Conservation (phyloP, 2,329 filamentous ascomycete species). For the Paecilomyces fulvus region DNA sequence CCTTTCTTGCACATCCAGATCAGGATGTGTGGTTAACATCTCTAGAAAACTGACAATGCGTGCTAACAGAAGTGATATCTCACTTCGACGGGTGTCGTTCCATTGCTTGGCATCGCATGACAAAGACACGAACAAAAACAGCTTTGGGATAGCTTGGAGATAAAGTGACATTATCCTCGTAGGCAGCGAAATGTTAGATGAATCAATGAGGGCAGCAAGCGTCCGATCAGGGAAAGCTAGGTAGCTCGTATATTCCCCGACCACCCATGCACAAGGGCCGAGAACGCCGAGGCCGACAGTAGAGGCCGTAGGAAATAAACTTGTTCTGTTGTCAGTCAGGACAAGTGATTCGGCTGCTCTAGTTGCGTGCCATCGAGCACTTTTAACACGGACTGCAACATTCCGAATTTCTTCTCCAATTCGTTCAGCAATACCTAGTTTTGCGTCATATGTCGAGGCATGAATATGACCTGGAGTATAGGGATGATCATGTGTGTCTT, state of each 20-base stretch:
- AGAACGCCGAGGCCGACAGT: constrained; percentile 56
- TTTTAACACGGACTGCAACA: constrained; percentile 83
- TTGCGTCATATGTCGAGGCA: constrained; percentile 5
- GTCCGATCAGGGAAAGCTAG: constrained; percentile 62
- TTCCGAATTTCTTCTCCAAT: constrained; percentile 85
- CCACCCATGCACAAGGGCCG: constrained; percentile 70
- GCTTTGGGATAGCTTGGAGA: constrained; percentile 76
- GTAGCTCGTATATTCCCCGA: constrained; percentile 76
- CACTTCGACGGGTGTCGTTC: constrained; percentile 65
- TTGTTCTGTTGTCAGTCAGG: constrained; percentile 49
- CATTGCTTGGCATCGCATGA: constrained; percentile 59
- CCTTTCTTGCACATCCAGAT: constrained; percentile 88
- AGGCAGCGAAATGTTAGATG: constrained; percentile 47
- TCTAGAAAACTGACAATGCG: constrained; percentile 77
- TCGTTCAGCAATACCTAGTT: constrained; percentile 21
- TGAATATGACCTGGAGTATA: constrained; percentile 9
- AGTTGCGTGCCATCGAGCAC: constrained; percentile 70
- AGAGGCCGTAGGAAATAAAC: constrained; percentile 46
- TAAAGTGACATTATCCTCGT: constrained; percentile 67
- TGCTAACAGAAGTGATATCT: constrained; percentile 67
- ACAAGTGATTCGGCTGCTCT: constrained; percentile 72
- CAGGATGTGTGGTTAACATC: constrained; percentile 69
- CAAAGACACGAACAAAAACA: constrained; percentile 58
- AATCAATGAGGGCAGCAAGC: constrained; percentile 66
- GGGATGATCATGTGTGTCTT: constrained; percentile 13